Percentiles rank a stretch among this genome's conserved stretches.
phyloP scores from a whole-genome alignment of 139 green algal species.

The Eudorina sp. region DNA sequence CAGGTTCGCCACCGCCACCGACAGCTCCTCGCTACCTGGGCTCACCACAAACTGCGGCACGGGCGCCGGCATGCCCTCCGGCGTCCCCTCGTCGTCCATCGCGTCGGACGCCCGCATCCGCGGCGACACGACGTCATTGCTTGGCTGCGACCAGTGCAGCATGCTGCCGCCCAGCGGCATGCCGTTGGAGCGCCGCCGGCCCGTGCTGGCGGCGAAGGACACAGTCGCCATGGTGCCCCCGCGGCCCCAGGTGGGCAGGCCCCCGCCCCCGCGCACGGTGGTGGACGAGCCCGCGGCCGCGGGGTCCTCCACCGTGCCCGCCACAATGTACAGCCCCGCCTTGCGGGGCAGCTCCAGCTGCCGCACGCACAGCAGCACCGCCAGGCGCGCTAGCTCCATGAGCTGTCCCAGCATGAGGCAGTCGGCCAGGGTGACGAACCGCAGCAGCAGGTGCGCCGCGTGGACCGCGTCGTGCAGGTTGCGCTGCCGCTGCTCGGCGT shows the following conservation, averaged over 20 bases:
- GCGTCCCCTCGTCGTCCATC: background rate
- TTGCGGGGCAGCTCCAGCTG: constrained; percentile 49
- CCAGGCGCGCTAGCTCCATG: constrained; percentile 51
- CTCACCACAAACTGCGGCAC: constrained; percentile 16
- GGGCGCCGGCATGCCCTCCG: background rate
- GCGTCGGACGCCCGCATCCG: background rate
- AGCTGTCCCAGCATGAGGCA: constrained; percentile 54
- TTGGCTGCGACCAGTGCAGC: background rate
- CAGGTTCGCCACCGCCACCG: constrained; percentile 18
- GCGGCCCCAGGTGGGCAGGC: constrained; percentile 25
- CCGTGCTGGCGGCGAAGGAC: background rate
- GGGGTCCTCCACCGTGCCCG: constrained; percentile 21
- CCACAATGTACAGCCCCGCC: constrained; percentile 38
- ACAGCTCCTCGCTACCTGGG: constrained; percentile 17
- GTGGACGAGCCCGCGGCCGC: background rate
- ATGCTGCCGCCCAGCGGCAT: background rate
- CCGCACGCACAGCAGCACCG: constrained; percentile 37
- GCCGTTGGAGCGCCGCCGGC: background rate
- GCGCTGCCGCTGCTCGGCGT: background rate
- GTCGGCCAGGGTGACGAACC: constrained; percentile 55
- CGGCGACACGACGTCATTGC: background rate
- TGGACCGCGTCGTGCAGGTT: constrained; percentile 36
- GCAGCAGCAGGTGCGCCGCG: constrained; percentile 37
- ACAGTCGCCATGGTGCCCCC: background rate
- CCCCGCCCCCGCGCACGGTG: background rate